Evolutionary conservation across 1,139 yeast species (phyloP), one percentile per base, ranked within the genome.

Genomic region (Saccharomycopsis crataegensis): DNA sequence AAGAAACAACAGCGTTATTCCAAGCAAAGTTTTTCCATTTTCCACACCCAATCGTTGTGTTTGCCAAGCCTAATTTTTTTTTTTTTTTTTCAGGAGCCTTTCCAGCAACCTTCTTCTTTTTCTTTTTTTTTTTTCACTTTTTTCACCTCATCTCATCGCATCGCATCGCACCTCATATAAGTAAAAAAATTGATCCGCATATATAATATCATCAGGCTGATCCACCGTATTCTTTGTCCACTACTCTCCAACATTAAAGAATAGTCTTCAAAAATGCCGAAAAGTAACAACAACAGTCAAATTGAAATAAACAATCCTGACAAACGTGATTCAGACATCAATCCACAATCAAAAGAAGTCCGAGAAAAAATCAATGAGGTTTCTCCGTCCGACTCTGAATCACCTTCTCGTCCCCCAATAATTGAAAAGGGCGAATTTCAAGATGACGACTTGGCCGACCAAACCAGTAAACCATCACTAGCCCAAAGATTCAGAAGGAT

Each of bases 401-500:
- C 41, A n/a, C 41, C n/a, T n/a, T 12, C 41, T 37, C 41, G 41
- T 37, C 41, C 41, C 3, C 16, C 41, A 37, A 37, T 14, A 14
- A 12, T 37, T 12, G 14, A 37, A 37, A 37, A 12, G 14, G n/a
- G 41, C 4, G 14, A 37, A 37, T 22, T 12, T 4, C 41, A 37
- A 37, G 41, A 37, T 4, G 41, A 37, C 41, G 41, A 37, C 41
- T 12, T 14, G n/a, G 41, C 28, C 28, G 28, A 22, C 28, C 28
- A 22, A 22, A 12, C 4, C 16, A 37, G 4, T 3, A 37, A 14
- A 37, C 41, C 16, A n/a, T 37, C 41, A 4, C 16, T 8, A 6
- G 4, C 12, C 28, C 45, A 43, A 16, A 43, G 22, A 16, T 16
- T 54, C 41, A 50, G 48, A 16, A 43, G 44, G 43, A 38, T 45